Conservation (phyloP, 2,329 filamentous ascomycete genomes). For the Colletotrichum karsti region DNA sequence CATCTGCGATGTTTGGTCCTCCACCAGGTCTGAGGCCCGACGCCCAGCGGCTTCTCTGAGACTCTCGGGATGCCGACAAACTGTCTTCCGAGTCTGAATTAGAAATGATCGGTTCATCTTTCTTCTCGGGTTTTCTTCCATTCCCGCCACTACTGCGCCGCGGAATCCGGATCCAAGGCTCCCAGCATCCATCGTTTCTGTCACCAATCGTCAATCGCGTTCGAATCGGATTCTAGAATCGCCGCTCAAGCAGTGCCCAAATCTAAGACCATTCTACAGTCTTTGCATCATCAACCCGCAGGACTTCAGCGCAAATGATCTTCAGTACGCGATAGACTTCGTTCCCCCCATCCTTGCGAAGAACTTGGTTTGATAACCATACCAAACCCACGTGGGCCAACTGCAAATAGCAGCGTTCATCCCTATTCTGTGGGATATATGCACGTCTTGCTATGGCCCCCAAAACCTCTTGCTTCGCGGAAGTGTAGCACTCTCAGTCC, state of each 20-base stretch:
- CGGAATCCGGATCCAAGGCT: not conserved
- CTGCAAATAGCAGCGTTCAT: not conserved
- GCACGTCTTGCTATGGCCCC: not conserved
- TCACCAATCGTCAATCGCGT: not conserved
- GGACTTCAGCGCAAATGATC: not conserved
- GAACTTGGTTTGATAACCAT: not conserved
- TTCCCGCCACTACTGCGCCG: not conserved
- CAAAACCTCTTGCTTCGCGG: constrained; percentile 4
- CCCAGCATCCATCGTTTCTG: not conserved
- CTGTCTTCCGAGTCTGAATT: not conserved
- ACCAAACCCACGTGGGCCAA: not conserved
- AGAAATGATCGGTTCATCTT: not conserved
- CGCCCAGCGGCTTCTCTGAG: not conserved
- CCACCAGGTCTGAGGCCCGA: constrained; percentile 8
- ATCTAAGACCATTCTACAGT: not conserved
- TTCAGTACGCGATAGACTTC: not conserved
- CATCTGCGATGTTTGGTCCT: not conserved
- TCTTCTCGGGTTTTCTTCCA: not conserved
- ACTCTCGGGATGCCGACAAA: not conserved
- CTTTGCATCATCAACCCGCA: not conserved
- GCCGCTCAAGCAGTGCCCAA: not conserved
- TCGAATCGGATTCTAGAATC: constrained; percentile 4
- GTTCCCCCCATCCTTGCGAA: not conserved
- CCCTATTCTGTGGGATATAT: constrained; percentile 1
- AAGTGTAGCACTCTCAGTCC: constrained; percentile 1